These are phyloP conservation scores for Backusella parvicylindrica DNA, from an alignment of 192 early-diverging fungal species.

Conservation along the genomic window DNA sequence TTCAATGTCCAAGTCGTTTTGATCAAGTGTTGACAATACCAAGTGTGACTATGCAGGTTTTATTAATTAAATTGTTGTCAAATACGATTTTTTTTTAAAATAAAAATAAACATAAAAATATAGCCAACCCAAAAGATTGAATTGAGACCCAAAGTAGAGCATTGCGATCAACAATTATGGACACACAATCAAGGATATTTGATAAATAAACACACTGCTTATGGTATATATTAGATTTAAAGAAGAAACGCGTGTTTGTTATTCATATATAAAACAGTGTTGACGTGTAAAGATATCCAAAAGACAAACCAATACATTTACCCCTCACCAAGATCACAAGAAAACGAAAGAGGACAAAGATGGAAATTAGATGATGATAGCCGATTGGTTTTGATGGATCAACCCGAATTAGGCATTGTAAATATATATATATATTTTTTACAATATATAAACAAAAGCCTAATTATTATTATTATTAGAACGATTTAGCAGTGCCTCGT, in stretches of 20 bases:
- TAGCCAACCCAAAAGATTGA: background rate
- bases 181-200: constrained; percentile 6
- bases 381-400: constrained; percentile 1
- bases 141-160: background rate
- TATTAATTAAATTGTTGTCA: background rate
- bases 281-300: background rate
- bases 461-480: background rate
- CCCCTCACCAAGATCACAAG: background rate
- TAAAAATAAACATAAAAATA: background rate
- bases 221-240: background rate
- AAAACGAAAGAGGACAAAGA: background rate
- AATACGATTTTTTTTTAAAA: background rate
- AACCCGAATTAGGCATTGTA: background rate
- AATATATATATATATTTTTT: background rate
- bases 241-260: background rate
- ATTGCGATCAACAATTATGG: constrained; percentile 1
- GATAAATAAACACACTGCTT: constrained; percentile 8
- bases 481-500: background rate
- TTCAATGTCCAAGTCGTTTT: background rate
- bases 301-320: background rate
- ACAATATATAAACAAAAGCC: background rate
- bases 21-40: constrained; percentile 12
- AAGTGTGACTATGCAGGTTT: background rate
- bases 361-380: background rate
- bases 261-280: background rate